phyloP scores from a whole-genome alignment of 352 stramenopile genomes.

The Lagenidium giganteum region DNA sequence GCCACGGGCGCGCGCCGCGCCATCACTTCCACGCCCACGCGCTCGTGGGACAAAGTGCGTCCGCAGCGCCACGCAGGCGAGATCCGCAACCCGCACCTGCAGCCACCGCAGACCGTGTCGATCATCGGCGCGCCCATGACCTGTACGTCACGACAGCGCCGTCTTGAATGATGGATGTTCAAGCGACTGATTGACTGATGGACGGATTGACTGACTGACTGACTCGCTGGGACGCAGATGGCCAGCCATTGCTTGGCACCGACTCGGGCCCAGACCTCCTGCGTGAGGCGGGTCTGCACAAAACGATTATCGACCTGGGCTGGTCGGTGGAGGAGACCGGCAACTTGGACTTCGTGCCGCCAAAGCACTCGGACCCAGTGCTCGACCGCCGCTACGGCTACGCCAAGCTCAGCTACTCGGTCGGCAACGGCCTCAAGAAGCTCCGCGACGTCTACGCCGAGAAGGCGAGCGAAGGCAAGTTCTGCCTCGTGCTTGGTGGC shows the following conservation, averaged over 20 bases:
- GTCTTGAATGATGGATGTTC: background rate
- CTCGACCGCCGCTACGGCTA: slow-evolving; percentile 65
- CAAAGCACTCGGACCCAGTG: slow-evolving; percentile 40
- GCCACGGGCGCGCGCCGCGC: slow-evolving; percentile 19
- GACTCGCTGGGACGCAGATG: slow-evolving; percentile 34
- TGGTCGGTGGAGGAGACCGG: slow-evolving; percentile 86
- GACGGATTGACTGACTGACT: slow-evolving; percentile 1
- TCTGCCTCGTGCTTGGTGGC: slow-evolving; percentile 94
- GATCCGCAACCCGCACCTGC: slow-evolving; percentile 46
- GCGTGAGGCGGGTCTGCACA: slow-evolving; percentile 73
- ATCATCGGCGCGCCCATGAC: slow-evolving; percentile 88
- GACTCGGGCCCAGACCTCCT: slow-evolving; percentile 72
- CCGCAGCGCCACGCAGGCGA: slow-evolving; percentile 53
- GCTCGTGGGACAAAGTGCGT: slow-evolving; percentile 58
- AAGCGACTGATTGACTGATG: background rate
- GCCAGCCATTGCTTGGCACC: slow-evolving; percentile 75
- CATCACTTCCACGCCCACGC: slow-evolving; percentile 44
- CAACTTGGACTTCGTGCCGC: slow-evolving; percentile 66
- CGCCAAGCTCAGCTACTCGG: slow-evolving; percentile 72
- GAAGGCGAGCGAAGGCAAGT: slow-evolving; percentile 86
- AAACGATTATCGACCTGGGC: slow-evolving; percentile 67
- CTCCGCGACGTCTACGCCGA: slow-evolving; percentile 82
- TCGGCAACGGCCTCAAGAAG: slow-evolving; percentile 85
- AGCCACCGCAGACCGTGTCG: slow-evolving; percentile 59
- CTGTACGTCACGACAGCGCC: slow-evolving; percentile 25